These are phyloP conservation scores for Solanum ossicruentum DNA, from an alignment of 257 asterid species.

Conservation along the genomic window DNA sequence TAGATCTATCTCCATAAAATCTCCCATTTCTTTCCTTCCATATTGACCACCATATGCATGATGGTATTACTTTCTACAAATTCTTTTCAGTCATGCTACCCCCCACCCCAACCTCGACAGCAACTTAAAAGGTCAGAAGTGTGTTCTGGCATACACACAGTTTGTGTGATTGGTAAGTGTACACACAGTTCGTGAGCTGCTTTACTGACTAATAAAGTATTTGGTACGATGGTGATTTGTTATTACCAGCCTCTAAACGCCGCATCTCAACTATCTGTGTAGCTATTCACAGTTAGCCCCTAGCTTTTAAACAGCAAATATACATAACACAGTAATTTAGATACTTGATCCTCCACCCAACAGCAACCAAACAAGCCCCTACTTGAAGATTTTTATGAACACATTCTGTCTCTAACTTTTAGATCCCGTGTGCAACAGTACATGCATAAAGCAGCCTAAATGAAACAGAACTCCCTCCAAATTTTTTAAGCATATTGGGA, in stretches of 20 bases:
- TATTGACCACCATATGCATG: too few species aligned
- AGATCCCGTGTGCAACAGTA: not conserved
- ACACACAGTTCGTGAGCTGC: not conserved
- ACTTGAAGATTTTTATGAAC: not conserved
- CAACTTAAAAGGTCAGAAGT: too few species aligned
- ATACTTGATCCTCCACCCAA: not conserved
- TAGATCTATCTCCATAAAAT: too few species aligned
- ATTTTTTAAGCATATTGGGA: not conserved
- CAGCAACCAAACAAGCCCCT: not conserved
- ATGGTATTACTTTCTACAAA: too few species aligned
- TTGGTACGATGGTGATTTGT: not conserved
- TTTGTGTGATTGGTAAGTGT: not conserved
- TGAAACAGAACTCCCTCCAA: not conserved
- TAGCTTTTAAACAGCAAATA: not conserved
- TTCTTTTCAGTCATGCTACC: too few species aligned
- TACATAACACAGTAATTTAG: not conserved
- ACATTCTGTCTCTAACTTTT: not conserved
- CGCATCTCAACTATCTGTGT: not conserved
- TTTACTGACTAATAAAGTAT: not conserved
- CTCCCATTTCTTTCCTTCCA: too few species aligned
- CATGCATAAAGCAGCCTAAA: not conserved
- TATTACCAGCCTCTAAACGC: not conserved
- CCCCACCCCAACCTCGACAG: too few species aligned
- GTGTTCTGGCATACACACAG: too few species aligned
- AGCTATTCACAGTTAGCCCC: not conserved